Conservation (phyloP, 2,329 filamentous ascomycete genomes). For the Pseudogymnoascus sp. region DNA sequence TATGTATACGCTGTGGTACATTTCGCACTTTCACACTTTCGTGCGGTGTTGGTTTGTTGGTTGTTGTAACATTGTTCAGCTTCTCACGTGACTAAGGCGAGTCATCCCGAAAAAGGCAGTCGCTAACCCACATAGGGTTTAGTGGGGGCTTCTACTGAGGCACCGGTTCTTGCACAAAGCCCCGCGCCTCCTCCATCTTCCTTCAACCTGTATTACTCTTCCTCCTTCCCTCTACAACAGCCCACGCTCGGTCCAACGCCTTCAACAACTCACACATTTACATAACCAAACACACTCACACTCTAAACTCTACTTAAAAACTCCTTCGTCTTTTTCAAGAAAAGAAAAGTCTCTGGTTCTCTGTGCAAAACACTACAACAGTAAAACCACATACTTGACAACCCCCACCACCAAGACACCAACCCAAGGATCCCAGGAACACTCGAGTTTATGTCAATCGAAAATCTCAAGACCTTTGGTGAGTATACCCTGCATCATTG, state of each 20-base stretch:
- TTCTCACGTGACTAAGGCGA: neutral
- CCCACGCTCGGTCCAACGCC: neutral
- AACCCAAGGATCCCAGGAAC: slow-evolving; percentile 42
- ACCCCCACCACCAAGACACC: slow-evolving; percentile 16
- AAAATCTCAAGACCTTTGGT: slow-evolving; percentile 97
- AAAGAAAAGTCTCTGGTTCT: neutral
- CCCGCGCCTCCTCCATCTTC: slow-evolving; percentile 2
- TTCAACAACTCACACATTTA: neutral
- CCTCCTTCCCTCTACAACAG: slow-evolving; percentile 1
- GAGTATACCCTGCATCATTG: slow-evolving; percentile 30
- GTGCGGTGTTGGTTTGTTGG: neutral
- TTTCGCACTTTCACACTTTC: neutral
- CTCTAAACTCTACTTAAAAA: neutral
- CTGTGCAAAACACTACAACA: neutral
- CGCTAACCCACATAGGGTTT: neutral
- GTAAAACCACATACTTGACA: slow-evolving; percentile 12
- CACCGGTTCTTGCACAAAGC: slow-evolving; percentile 9
- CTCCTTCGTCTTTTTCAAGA: neutral
- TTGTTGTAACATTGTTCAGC: neutral
- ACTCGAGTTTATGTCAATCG: slow-evolving; percentile 96
- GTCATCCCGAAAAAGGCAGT: neutral
- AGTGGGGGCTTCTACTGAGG: slow-evolving; percentile 5
- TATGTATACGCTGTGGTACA: neutral
- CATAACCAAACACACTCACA: neutral
- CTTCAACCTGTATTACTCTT: slow-evolving; percentile 7